Base-by-base conservation (phyloP, 441 rosid genomes). In the Aleurites moluccanus region DNA sequence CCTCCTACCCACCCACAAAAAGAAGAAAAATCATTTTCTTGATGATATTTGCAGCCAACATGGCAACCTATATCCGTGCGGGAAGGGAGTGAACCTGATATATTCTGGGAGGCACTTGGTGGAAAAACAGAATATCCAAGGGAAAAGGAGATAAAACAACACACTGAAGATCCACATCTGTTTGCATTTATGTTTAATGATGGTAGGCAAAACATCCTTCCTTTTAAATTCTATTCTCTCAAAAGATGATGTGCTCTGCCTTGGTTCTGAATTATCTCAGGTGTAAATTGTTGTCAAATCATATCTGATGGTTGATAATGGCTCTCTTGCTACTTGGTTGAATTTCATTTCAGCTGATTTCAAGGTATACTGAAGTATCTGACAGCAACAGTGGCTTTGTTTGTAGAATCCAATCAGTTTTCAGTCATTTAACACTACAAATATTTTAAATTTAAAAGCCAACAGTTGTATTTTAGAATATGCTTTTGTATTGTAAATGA, bases 61-160 rank as follows among this genome's bases (percentile, higher is more conserved):
- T 83, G 89, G 89, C 99, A 92, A 72, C 82, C 94, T 57, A 80
- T 83, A 81, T 87, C 96, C 72, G 83, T 88, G 79, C 87, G 91
- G 82, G 99, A 94, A 84, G 97, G 94, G 73, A 88, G 88, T 60
- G 99, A 94, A 85, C 86, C 97, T 23, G 99, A 92, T 72, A 82
- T 56, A 64, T 94, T 94, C 81, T 94, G 99, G 99, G 84, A 86
- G 77, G 81, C 86, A 64, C 87, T 94, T 77, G 97, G 96, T 64
- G 99, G 96, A 79, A 94, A 87, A 86, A 42, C 85, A n/a, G 99
- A 94, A 75, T 85, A 94, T 85, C 77, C 85, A 30, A 89, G 82
- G 79, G 92, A 89, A 78, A 91, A 91, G 79, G 80, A 79, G 81
- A 78, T 83, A 27, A 86, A 73, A 67, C 83, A 83, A 64, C 79